These are phyloP conservation scores for Pelargonium australe DNA, from an alignment of 441 rosid genomes.

Conservation along the genomic window DNA sequence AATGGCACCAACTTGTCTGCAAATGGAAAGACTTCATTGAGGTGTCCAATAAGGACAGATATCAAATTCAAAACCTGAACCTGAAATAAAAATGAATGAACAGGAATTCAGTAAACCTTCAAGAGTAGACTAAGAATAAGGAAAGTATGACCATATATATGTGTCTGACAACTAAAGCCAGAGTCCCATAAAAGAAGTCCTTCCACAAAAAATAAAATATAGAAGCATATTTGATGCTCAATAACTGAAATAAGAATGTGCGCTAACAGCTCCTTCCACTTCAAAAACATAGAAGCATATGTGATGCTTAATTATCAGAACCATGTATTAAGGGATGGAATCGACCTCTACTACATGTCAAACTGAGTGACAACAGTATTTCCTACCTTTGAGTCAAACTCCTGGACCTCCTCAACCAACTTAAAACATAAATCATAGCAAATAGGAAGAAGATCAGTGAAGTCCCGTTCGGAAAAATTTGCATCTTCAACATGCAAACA, in stretches of 20 bases:
- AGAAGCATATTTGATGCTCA: background rate
- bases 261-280: background rate
- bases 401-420: slow-evolving; percentile 88
- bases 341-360: background rate
- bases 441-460: slow-evolving; percentile 78
- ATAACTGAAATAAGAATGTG: background rate
- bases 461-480: slow-evolving; percentile 68
- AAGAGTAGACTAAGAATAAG: background rate
- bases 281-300: background rate
- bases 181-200: background rate
- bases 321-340: background rate
- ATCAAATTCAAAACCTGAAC: slow-evolving; percentile 94
- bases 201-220: background rate
- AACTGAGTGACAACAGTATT: slow-evolving; percentile 6
- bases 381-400: slow-evolving; percentile 94
- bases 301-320: background rate
- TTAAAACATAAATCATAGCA: slow-evolving; percentile 92
- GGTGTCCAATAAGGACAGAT: slow-evolving; percentile 79
- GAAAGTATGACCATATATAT: background rate
- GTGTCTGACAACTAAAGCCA: background rate
- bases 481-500: slow-evolving; percentile 96
- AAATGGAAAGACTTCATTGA: slow-evolving; percentile 67
- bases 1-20: slow-evolving; percentile 75
- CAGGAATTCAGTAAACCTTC: slow-evolving; percentile 1
- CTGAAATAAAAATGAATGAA: slow-evolving; percentile 38